Conservation (phyloP, 2,329 filamentous ascomycete genomes). For the Beauveria caledonica region DNA sequence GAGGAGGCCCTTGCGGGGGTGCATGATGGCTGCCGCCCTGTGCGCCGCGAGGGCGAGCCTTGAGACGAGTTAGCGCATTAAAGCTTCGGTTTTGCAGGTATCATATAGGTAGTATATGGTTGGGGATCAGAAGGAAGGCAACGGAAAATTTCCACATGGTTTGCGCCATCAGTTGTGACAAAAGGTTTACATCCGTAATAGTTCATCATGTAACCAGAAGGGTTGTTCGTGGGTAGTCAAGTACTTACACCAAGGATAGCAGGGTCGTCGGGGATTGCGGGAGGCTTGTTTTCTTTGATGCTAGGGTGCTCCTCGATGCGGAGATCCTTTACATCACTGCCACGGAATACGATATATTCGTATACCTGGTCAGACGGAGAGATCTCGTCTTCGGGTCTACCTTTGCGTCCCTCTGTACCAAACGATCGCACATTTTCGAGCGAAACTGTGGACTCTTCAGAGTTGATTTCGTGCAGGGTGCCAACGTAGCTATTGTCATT, state of each 20-base stretch:
- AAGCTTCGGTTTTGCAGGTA: not conserved
- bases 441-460: constrained; percentile 91
- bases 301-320: constrained; percentile 79
- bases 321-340: constrained; percentile 96
- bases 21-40: constrained; percentile 24
- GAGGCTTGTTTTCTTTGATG: constrained; percentile 65
- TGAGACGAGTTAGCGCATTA: constrained; percentile 2
- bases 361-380: constrained; percentile 80
- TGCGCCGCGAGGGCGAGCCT: constrained; percentile 33
- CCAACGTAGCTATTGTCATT: constrained; percentile 70
- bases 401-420: constrained; percentile 85
- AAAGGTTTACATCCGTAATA: constrained; percentile 92
- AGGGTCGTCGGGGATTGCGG: constrained; percentile 83
- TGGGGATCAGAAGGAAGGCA: constrained; percentile 96
- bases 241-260: constrained; percentile 95
- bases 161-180: constrained; percentile 84
- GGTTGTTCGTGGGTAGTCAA: not conserved
- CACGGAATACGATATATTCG: constrained; percentile 97
- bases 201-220: constrained; percentile 66
- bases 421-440: constrained; percentile 93
- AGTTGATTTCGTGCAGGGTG: constrained; percentile 95
- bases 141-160: constrained; percentile 96
- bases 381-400: constrained; percentile 72
- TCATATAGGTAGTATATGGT: constrained; percentile 12
- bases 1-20: constrained; percentile 17